A percentile compares a stretch with the other conserved stretches of the same genome.
These are phyloP conservation scores for Gossypium bickii DNA, from an alignment of 345 rosid genomes.

Conservation along the genomic window DNA sequence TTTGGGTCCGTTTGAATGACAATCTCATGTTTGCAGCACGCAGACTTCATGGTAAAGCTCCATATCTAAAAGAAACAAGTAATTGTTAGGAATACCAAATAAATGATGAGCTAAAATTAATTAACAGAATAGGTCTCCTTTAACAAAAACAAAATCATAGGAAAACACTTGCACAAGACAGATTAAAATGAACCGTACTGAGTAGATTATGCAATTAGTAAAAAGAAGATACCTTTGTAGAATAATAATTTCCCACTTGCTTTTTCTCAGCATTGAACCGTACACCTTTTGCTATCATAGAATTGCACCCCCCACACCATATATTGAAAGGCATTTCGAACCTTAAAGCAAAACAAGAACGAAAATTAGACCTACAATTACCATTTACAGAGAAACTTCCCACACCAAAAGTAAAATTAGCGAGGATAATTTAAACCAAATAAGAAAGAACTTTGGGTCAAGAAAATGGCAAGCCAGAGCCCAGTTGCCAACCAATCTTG, in stretches of 20 bases:
- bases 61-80: conserved; percentile 62
- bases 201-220: background rate
- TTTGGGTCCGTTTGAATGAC: conserved; percentile 96
- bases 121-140: background rate
- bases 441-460: background rate
- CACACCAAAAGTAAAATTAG: background rate
- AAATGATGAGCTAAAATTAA: background rate
- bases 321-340: conserved; percentile 94
- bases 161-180: background rate
- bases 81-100: conserved; percentile 10
- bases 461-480: background rate
- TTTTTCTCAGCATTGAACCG: conserved; percentile 95
- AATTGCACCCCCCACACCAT: conserved; percentile 98
- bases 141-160: background rate
- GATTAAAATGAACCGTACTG: background rate
- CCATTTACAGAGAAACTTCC: background rate
- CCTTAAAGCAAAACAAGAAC: conserved; percentile 36
- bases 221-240: conserved; percentile 63
- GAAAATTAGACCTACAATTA: background rate
- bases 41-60: conserved; percentile 92
- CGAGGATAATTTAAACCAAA: background rate
- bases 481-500: background rate
- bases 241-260: conserved; percentile 97
- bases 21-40: conserved; percentile 91
- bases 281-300: conserved; percentile 98